These are phyloP conservation scores for Suillus bovinus DNA, from an alignment of 768 basidiomycete species.

Conservation along the genomic window DNA sequence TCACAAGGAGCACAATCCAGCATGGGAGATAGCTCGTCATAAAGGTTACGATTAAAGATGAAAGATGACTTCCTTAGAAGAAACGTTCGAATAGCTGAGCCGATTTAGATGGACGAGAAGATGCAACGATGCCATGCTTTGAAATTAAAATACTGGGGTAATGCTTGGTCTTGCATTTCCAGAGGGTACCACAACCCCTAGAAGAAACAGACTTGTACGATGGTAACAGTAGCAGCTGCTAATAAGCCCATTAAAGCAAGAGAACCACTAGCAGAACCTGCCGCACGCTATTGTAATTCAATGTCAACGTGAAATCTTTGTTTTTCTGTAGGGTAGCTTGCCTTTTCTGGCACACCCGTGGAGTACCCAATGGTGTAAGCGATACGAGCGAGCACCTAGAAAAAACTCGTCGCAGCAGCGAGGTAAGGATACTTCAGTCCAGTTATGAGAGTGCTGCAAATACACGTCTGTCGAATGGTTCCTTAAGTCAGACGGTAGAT, in stretches of 20 bases:
- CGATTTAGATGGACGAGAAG: neutral
- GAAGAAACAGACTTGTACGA: neutral
- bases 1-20: too few relatives aligned
- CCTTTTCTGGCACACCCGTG: constrained; percentile 1
- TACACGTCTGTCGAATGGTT: neutral
- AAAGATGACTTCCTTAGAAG: neutral
- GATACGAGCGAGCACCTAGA: neutral
- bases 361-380: neutral
- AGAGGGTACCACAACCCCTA: neutral
- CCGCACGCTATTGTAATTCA: neutral
- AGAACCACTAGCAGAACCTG: neutral
- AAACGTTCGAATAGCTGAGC: neutral
- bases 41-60: too few relatives aligned
- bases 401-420: neutral
- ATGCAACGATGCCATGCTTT: neutral
- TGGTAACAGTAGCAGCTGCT: neutral
- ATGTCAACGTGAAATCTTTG: neutral
- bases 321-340: neutral
- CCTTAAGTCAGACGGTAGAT: neutral
- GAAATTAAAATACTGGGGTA: neutral
- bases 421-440: neutral
- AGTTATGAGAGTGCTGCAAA: neutral
- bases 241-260: neutral
- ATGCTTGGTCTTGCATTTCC: neutral
- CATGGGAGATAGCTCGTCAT: neutral